Evolutionary conservation across 2,329 filamentous ascomycete genomes (phyloP).

Genomic region (Amauroascus verrucosus): DNA sequence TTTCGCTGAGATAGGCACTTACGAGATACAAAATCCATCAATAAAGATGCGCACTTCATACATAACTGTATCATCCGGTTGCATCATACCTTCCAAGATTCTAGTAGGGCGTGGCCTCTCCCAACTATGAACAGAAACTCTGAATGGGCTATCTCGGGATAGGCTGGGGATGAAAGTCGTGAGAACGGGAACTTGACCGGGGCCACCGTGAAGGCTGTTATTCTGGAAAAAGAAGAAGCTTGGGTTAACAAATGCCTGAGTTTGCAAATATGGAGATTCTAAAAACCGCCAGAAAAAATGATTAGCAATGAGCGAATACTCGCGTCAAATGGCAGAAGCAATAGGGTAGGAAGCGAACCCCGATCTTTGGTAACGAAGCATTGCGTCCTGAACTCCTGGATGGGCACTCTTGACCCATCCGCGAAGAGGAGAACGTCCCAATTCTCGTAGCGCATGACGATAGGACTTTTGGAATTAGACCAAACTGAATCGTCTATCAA

Average conservation of each 20-base stretch:
- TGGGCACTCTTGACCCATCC: slow-evolving; percentile 53
- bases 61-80: slow-evolving; percentile 46
- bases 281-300: not conserved
- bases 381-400: slow-evolving; percentile 72
- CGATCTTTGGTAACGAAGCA: slow-evolving; percentile 56
- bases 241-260: slow-evolving; percentile 31
- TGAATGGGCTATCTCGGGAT: slow-evolving; percentile 48
- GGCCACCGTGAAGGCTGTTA: slow-evolving; percentile 18
- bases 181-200: slow-evolving; percentile 50
- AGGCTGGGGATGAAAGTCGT: slow-evolving; percentile 63
- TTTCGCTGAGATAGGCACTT: slow-evolving; percentile 21
- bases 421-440: slow-evolving; percentile 83
- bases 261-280: slow-evolving; percentile 47
- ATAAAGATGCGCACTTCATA: slow-evolving; percentile 60
- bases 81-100: slow-evolving; percentile 47
- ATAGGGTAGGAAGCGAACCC: slow-evolving; percentile 24
- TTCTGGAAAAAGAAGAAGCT: slow-evolving; percentile 18
- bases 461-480: not conserved
- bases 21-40: slow-evolving; percentile 57
- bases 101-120: slow-evolving; percentile 50
- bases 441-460: slow-evolving; percentile 66
- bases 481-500: not conserved
- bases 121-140: slow-evolving; percentile 69
- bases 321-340: slow-evolving; percentile 16
- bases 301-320: not conserved